phyloP scores from a whole-genome alignment of 2,329 filamentous ascomycete genomes.

The Huntiella moniliformis region DNA sequence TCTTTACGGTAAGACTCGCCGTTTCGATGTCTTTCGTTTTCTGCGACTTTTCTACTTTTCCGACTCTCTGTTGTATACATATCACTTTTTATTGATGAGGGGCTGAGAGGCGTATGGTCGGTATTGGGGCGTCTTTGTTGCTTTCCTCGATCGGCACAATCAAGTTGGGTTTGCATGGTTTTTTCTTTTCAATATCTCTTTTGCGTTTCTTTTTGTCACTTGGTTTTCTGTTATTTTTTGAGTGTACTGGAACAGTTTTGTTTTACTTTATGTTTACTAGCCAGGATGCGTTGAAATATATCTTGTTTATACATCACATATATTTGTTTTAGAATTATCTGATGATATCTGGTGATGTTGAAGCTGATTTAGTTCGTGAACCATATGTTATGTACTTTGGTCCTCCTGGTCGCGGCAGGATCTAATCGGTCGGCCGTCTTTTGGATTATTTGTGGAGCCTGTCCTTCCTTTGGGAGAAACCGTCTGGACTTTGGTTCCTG shows the following conservation, averaged over 20 bases:
- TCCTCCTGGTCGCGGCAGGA: too few relatives aligned
- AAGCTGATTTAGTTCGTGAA: too few relatives aligned
- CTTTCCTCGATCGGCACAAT: slow-evolving; percentile 8
- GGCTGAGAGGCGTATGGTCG: slow-evolving; percentile 4
- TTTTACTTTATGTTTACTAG: too few relatives aligned
- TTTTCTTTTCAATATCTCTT: slow-evolving; percentile 14
- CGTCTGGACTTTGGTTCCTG: too few relatives aligned
- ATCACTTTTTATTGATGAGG: slow-evolving; percentile 9
- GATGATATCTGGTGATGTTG: too few relatives aligned
- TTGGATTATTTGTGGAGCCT: too few relatives aligned
- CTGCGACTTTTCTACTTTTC: neutral
- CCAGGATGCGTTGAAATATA: too few relatives aligned
- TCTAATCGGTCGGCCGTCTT: too few relatives aligned
- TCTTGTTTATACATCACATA: too few relatives aligned
- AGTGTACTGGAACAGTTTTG: neutral
- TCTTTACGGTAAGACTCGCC: neutral
- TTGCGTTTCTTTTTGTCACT: slow-evolving; percentile 17
- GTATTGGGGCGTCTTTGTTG: slow-evolving; percentile 4
- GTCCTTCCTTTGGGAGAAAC: too few relatives aligned
- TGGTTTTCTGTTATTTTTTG: neutral
- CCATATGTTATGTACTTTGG: too few relatives aligned
- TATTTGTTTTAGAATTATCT: too few relatives aligned
- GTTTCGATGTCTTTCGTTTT: slow-evolving; percentile 2
- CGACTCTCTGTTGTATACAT: slow-evolving; percentile 11
- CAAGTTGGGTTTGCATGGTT: slow-evolving; percentile 13